These are phyloP conservation scores for Colletotrichum simmondsii DNA, from an alignment of 2,329 filamentous ascomycete genomes.

Conservation along the genomic window DNA sequence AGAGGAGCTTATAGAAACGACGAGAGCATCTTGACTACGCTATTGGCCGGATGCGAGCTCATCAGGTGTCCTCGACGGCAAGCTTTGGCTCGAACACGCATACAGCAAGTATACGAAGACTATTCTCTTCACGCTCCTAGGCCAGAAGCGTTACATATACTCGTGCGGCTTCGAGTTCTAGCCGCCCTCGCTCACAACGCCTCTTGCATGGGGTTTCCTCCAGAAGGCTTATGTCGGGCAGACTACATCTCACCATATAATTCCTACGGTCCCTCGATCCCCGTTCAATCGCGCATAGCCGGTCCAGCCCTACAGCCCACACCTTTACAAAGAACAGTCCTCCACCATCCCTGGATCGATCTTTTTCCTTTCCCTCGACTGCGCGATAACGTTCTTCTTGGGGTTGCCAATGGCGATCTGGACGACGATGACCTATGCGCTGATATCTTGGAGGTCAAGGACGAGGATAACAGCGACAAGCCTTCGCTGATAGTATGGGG, in stretches of 20 bases:
- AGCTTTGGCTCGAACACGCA: background rate
- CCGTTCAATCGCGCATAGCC: background rate
- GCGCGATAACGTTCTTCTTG: constrained; percentile 39
- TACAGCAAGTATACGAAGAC: constrained; percentile 4
- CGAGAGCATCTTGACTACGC: background rate
- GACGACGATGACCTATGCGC: constrained; percentile 20
- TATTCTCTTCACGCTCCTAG: constrained; percentile 18
- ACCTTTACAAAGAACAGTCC: background rate
- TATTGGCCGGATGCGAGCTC: background rate
- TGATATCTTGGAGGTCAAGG: constrained; percentile 14
- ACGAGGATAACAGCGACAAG: background rate
- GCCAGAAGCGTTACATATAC: constrained; percentile 3
- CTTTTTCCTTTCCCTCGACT: constrained; percentile 42
- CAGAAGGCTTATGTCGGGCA: constrained; percentile 19
- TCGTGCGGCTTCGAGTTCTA: constrained; percentile 32
- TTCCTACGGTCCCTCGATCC: background rate
- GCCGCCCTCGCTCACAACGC: constrained; percentile 30
- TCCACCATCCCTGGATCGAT: constrained; percentile 46
- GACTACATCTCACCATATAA: constrained; percentile 5
- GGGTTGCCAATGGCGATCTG: background rate
- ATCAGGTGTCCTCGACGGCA: background rate
- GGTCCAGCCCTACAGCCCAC: background rate
- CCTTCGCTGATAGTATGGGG: constrained; percentile 59
- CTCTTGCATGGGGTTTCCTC: constrained; percentile 17
- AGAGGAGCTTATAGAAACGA: background rate